These are phyloP conservation scores for Cryphonectria nitschkei DNA, from an alignment of 2,329 filamentous ascomycete species.

Conservation along the genomic window DNA sequence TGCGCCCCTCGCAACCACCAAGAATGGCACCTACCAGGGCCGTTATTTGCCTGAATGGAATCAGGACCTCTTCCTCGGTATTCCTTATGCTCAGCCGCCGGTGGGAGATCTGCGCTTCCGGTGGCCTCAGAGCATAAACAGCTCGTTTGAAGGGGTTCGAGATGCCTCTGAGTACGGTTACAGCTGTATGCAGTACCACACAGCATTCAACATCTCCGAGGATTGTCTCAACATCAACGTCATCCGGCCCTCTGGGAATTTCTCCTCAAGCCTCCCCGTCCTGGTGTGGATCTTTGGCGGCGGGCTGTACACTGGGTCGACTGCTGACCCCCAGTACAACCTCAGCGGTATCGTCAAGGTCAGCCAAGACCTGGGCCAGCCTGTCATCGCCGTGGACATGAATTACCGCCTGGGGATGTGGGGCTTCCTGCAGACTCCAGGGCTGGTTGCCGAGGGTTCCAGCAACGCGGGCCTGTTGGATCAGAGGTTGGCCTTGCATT, in stretches of 20 bases:
- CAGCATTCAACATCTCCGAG: constrained; percentile 48
- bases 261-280: constrained; percentile 43
- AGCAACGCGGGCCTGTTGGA: constrained; percentile 56
- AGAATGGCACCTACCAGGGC: constrained; percentile 42
- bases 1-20: constrained; percentile 31
- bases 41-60: constrained; percentile 39
- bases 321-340: constrained; percentile 63
- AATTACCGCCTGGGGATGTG: constrained; percentile 58
- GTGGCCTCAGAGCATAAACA: constrained; percentile 43
- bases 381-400: constrained; percentile 56
- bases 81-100: constrained; percentile 46
- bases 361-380: constrained; percentile 54
- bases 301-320: constrained; percentile 54
- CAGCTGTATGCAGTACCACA: constrained; percentile 52
- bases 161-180: constrained; percentile 47
- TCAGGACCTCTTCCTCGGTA: constrained; percentile 47
- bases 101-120: constrained; percentile 42
- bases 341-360: constrained; percentile 63
- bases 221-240: constrained; percentile 52
- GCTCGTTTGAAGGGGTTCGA: constrained; percentile 43
- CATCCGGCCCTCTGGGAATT: constrained; percentile 44
- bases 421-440: constrained; percentile 55
- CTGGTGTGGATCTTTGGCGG: constrained; percentile 63
- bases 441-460: constrained; percentile 46
- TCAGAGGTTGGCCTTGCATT: constrained; percentile 52